Base-by-base conservation (phyloP, 805 yeast species). In the Torulaspora microellipsoides region DNA sequence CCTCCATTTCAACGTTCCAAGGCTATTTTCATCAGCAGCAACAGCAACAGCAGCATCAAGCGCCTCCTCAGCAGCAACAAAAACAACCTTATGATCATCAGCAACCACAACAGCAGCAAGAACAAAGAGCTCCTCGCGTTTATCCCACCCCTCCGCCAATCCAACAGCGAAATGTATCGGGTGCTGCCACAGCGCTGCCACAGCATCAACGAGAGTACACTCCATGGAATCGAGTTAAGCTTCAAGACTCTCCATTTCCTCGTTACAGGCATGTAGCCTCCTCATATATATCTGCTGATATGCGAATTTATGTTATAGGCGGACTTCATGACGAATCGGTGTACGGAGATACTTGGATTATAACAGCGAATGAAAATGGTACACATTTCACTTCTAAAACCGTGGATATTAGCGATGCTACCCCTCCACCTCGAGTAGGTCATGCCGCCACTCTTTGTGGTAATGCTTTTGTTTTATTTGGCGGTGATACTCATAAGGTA, bases 381-480 rank as follows among this genome's bases (percentile, higher is more conserved):
- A 42, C 66, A 65, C 29, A 47, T 51, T 43, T 72, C 55, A 52
- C 66, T 57, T 58, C 80, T 69, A 35, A 64, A 74, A 40, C 83
- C 71, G 55, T 83, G 38, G 86, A 84, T 47, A 85, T 85, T 47
- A 77, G 79, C 39, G 87, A 83, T 48, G 81, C 85, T 39, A 78
- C 87, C 13, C 96, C 97, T 2, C 91, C 96, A 14, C 96, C 98
- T 28, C 80, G 99, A 56, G 96, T 91, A 6, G 98, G 98, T 3
- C 99, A 93, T 66, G 87, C 96, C 5, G 76, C 95, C 1, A 85
- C 90, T 8, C 72, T 91, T 28, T 83, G 95, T 48, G 99, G 98
- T 11, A 91, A 90, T 59, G 98, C 98, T 1, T 93, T 83, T 58
- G 89, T 93, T 35, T 79, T 93, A 11, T 91, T 87, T 66, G 99